Percentiles rank a stretch among this genome's conserved stretches.
These are phyloP conservation scores for Candida fluviatilis DNA, from an alignment of 805 yeast species.

Conservation along the genomic window DNA sequence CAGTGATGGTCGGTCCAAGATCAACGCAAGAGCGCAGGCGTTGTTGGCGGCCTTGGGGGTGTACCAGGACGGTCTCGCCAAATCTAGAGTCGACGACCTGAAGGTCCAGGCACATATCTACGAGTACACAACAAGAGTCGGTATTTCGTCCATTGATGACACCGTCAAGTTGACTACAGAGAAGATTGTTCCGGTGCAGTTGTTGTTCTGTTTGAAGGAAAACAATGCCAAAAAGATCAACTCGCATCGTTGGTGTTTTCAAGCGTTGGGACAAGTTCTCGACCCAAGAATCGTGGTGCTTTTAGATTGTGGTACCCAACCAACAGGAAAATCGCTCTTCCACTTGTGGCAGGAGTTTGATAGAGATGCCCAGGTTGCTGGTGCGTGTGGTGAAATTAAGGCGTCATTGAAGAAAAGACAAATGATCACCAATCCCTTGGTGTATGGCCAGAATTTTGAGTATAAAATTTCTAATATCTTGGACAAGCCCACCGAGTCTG, in stretches of 20 bases:
- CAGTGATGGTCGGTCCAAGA: slow-evolving; percentile 63
- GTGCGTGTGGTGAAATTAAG: slow-evolving; percentile 70
- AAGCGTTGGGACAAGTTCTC: slow-evolving; percentile 54
- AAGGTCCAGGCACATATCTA: slow-evolving; percentile 63
- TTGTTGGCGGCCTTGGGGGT: slow-evolving; percentile 61
- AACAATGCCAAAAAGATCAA: slow-evolving; percentile 61
- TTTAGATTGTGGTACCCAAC: slow-evolving; percentile 65
- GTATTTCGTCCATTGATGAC: slow-evolving; percentile 44
- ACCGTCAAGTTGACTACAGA: slow-evolving; percentile 51
- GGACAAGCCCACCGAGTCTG: slow-evolving; percentile 63
- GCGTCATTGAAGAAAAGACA: slow-evolving; percentile 48
- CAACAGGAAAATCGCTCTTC: slow-evolving; percentile 51
- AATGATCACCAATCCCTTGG: slow-evolving; percentile 54
- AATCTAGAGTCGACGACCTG: slow-evolving; percentile 53
- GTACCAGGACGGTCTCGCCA: slow-evolving; percentile 64
- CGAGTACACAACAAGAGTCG: slow-evolving; percentile 61
- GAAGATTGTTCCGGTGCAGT: slow-evolving; percentile 59
- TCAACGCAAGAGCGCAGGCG: slow-evolving; percentile 59
- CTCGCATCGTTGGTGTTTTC: slow-evolving; percentile 68
- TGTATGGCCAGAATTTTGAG: slow-evolving; percentile 64
- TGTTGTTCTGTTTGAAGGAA: slow-evolving; percentile 59
- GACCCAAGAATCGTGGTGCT: slow-evolving; percentile 55
- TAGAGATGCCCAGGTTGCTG: slow-evolving; percentile 55
- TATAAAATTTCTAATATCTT: slow-evolving; percentile 64
- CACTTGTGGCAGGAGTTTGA: slow-evolving; percentile 63